phyloP scores from a whole-genome alignment of 2,329 filamentous ascomycete species.

The Fusarium fujikuroi region DNA sequence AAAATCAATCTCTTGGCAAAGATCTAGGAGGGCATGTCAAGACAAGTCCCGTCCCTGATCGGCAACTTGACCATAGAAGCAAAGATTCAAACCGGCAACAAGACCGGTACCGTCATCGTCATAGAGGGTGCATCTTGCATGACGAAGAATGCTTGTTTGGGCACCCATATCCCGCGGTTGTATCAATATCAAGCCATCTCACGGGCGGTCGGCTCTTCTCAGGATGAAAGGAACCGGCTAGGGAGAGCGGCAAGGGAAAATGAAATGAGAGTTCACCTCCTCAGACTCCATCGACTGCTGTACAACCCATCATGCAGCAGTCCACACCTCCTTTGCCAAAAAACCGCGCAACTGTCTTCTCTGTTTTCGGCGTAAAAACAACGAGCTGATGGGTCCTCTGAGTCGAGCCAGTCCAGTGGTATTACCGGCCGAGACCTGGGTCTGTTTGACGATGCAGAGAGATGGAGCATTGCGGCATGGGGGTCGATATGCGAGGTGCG shows the following conservation, averaged over 20 bases:
- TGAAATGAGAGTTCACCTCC: slow-evolving; percentile 1
- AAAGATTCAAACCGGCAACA: background rate
- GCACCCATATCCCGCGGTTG: slow-evolving; percentile 1
- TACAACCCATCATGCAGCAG: slow-evolving; percentile 22
- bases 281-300: slow-evolving; percentile 5
- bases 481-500: slow-evolving; percentile 28
- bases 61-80: slow-evolving; percentile 21
- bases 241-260: slow-evolving; percentile 8
- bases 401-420: slow-evolving; percentile 34
- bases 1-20: slow-evolving; percentile 41
- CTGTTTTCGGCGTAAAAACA: slow-evolving; percentile 1
- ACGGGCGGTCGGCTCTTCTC: slow-evolving; percentile 21
- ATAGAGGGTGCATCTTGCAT: slow-evolving; percentile 27
- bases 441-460: slow-evolving; percentile 14
- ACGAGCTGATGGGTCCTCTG: slow-evolving; percentile 25
- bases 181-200: slow-evolving; percentile 3
- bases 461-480: slow-evolving; percentile 24
- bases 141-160: slow-evolving; percentile 13
- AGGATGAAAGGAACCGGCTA: slow-evolving; percentile 35
- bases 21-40: slow-evolving; percentile 30
- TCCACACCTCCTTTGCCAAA: slow-evolving; percentile 34
- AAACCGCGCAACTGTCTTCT: slow-evolving; percentile 30
- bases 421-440: slow-evolving; percentile 38
- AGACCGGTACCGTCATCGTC: slow-evolving; percentile 6
- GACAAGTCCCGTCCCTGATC: slow-evolving; percentile 38